Evolutionary conservation across 768 basidiomycete species (phyloP).

Genomic region (Boletus fagicola): DNA sequence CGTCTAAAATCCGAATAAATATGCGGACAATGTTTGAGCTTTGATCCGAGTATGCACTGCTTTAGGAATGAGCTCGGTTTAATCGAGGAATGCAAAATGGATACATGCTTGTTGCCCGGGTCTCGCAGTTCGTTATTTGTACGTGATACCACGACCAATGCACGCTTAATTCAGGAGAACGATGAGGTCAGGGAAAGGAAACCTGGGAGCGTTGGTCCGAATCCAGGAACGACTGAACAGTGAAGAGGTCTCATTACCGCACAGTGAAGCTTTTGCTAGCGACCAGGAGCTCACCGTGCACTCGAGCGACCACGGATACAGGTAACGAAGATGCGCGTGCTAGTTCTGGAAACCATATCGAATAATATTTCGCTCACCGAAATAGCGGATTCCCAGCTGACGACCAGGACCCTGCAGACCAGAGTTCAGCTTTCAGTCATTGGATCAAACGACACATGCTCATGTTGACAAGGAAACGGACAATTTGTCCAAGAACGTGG

Average conservation of each 20-base stretch:
- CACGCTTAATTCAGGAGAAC: slow-evolving; percentile 25
- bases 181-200: slow-evolving; percentile 20
- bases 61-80: slow-evolving; percentile 16
- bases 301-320: background rate
- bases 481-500: slow-evolving; percentile 14
- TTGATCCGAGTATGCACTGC: slow-evolving; percentile 26
- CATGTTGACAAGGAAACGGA: slow-evolving; percentile 15
- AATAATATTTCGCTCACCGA: background rate
- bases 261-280: background rate
- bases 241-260: background rate
- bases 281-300: background rate
- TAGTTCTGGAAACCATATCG: background rate
- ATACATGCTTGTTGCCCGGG: slow-evolving; percentile 6
- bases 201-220: slow-evolving; percentile 2
- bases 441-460: slow-evolving; percentile 1
- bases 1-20: slow-evolving; percentile 12
- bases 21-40: slow-evolving; percentile 6
- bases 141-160: slow-evolving; percentile 25
- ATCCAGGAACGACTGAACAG: slow-evolving; percentile 1
- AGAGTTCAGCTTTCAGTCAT: background rate
- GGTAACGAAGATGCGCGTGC: background rate
- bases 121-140: slow-evolving; percentile 20
- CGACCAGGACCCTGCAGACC: slow-evolving; percentile 2
- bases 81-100: slow-evolving; percentile 16
- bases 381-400: background rate